Base-by-base conservation (phyloP, 495 filamentous ascomycete genomes). In the Hypoxylon intermedium region DNA sequence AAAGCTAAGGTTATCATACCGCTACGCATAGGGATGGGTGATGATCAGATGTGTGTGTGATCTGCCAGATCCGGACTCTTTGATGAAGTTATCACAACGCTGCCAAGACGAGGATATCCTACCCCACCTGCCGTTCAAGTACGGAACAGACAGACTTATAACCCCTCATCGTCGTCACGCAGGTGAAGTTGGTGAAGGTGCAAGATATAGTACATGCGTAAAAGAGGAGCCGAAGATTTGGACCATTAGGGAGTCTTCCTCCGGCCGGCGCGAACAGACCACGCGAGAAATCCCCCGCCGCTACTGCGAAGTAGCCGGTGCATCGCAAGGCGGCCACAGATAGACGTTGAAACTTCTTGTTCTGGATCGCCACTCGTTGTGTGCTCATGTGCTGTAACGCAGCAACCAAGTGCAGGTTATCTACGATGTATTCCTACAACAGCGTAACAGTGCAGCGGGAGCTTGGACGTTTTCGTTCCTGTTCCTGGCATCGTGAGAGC, bases 41-140 rank as follows among this genome's bases (percentile, higher is more conserved):
- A 46, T 40, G 26, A 23, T 53, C 30, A 42, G 44, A 20, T 33
- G 34, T 58, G 26, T n/a, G n/a, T n/a, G n/a, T n/a, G n/a, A n/a
- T n/a, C n/a, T n/a, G n/a, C n/a, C n/a, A 37, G 47, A 57, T 52
- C 20, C 53, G 24, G 40, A 53, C 47, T 36, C 13, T 33, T 11
- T n/a, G 26, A 60, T 60, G 61, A 65, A 59, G 55, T 45, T 18
- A 52, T 58, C 55, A 52, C 55, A 50, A 65, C 19, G 54, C 36
- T 9, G 61, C 51, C 38, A 60, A 60, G 55, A 51, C 33, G 3
- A 40, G 24, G 44, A 51, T 28, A 45, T 47, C 31, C 21, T 11
- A 59, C 61, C 61, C 55, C 61, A 44, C 61, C 50, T 55, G 41
- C 40, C 38, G 37, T 61, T 49, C 13, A 20, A 49, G 51, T 26